These are phyloP conservation scores for Chondrostereum purpureum DNA, from an alignment of 1,284 basidiomycete genomes.

Conservation along the genomic window DNA sequence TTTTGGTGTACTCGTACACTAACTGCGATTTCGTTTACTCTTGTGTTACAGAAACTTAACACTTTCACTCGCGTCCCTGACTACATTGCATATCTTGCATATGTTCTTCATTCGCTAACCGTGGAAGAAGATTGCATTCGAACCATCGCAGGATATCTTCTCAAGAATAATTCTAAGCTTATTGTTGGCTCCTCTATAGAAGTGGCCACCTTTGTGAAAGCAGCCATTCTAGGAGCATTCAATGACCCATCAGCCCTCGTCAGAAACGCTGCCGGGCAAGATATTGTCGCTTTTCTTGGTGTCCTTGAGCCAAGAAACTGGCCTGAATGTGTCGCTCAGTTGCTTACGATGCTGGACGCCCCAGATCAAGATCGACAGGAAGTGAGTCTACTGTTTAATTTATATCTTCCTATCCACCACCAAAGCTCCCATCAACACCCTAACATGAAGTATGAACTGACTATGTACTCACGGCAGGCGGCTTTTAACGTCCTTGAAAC, in stretches of 20 bases:
- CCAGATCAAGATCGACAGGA: constrained; percentile 72
- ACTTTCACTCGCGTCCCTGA: constrained; percentile 84
- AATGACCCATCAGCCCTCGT: constrained; percentile 77
- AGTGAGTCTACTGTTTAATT: no score
- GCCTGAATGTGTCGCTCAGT: constrained; percentile 83
- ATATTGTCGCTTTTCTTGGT: constrained; percentile 81
- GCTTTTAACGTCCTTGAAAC: constrained; percentile 93
- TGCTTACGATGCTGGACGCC: constrained; percentile 74
- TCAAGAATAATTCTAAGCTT: constrained; percentile 67
- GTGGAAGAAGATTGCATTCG: constrained; percentile 67
- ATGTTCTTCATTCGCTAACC: constrained; percentile 79
- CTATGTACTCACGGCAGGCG: no score
- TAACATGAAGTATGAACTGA: no score
- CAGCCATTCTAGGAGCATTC: constrained; percentile 75
- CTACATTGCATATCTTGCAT: constrained; percentile 93
- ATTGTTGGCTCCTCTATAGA: constrained; percentile 60
- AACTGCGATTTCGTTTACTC: constrained; percentile 15
- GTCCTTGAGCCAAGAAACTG: constrained; percentile 83
- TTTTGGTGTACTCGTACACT: neutral
- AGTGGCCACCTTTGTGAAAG: constrained; percentile 75
- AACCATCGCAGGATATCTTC: neutral
- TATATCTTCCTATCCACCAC: no score
- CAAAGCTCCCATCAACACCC: no score
- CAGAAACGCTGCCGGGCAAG: constrained; percentile 85
- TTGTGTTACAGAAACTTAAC: constrained; percentile 71